Base-by-base conservation (phyloP, 345 rosid genomes). In the Anacardium occidentale region DNA sequence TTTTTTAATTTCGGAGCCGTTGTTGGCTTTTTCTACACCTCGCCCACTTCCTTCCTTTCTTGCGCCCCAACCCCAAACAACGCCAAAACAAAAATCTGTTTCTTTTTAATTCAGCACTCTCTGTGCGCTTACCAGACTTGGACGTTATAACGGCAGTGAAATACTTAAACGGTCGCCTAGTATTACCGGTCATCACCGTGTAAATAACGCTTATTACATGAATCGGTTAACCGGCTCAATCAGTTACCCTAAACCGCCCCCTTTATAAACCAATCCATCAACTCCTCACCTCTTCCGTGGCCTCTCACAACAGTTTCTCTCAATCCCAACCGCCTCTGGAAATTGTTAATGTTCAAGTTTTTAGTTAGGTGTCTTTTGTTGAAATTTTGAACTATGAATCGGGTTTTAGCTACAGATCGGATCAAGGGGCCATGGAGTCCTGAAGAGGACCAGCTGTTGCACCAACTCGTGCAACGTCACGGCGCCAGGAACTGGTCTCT, bases 371-470 rank as follows among this genome's bases (percentile, higher is more conserved):
- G 29, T 18, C 3, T n/a, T 53, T 67, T 47, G 10, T 24, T 37
- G 8, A 37, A 37, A 11, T 1, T 56, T 21, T 5, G 1, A 51
- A 15, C 0, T 37, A 51, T 62, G 69, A 62, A 72, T 72, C 76
- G 52, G 10, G 68, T 21, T 14, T 26, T 51, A 14, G 1, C 5
- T 1, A 10, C 42, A 22, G 90, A 80, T 75, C 79, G 82, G 77
- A 76, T 85, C 66, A 84, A 77, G 75, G 89, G 84, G 0, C 88
- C 93, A 0, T 89, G 93, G 93, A 84, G 83, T 44, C 84, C 85
- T 0, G 89, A 82, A 64, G 91, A 89, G 76, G 94, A 89, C 52
- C 81, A 80, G 72, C 62, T 74, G 73, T 76, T 89, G 63, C 74
- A 61, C 63, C 70, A 78, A 76, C 69, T 84, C 53, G 88, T 89